These are phyloP conservation scores for Phytopythium litorale DNA, from an alignment of 352 stramenopile genomes.

Conservation along the genomic window DNA sequence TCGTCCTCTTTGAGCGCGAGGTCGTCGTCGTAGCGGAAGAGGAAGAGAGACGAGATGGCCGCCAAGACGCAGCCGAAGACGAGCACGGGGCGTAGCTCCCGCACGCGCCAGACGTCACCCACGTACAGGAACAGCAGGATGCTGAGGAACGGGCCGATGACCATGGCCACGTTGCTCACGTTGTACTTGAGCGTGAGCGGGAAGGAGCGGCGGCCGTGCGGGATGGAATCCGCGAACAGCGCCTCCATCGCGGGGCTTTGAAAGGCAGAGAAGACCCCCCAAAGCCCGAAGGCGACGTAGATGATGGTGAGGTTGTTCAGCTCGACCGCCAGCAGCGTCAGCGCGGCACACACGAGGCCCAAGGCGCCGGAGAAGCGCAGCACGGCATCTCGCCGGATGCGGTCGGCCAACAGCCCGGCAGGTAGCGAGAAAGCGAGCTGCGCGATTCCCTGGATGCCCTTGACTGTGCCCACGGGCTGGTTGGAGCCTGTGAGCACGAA, in stretches of 20 bases:
- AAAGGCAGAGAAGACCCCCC: constrained; percentile 67
- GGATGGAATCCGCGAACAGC: constrained; percentile 73
- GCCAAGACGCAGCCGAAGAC: constrained; percentile 55
- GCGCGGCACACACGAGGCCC: constrained; percentile 34
- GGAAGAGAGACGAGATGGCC: constrained; percentile 36
- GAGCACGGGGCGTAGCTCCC: constrained; percentile 50
- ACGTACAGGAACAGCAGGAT: constrained; percentile 66
- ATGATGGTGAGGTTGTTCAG: constrained; percentile 36
- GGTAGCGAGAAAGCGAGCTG: constrained; percentile 75
- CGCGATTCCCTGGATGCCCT: constrained; percentile 77
- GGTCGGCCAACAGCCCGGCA: constrained; percentile 60
- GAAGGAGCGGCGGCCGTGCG: constrained; percentile 53
- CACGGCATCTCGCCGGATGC: constrained; percentile 60
- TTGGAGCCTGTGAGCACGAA: constrained; percentile 77
- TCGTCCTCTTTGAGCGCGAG: constrained; percentile 21
- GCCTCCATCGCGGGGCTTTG: constrained; percentile 69
- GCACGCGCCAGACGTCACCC: constrained; percentile 56
- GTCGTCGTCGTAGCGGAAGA: constrained; percentile 70
- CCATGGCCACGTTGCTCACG: constrained; percentile 63
- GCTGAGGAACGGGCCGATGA: constrained; percentile 55
- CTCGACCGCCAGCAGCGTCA: constrained; percentile 60
- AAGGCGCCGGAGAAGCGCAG: constrained; percentile 57
- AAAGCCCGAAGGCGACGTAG: constrained; percentile 64
- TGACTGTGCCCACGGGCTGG: constrained; percentile 74
- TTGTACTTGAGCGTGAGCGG: constrained; percentile 85